These are phyloP conservation scores for Aspergillus conjunctus DNA, from an alignment of 495 filamentous ascomycete genomes.

Conservation along the genomic window DNA sequence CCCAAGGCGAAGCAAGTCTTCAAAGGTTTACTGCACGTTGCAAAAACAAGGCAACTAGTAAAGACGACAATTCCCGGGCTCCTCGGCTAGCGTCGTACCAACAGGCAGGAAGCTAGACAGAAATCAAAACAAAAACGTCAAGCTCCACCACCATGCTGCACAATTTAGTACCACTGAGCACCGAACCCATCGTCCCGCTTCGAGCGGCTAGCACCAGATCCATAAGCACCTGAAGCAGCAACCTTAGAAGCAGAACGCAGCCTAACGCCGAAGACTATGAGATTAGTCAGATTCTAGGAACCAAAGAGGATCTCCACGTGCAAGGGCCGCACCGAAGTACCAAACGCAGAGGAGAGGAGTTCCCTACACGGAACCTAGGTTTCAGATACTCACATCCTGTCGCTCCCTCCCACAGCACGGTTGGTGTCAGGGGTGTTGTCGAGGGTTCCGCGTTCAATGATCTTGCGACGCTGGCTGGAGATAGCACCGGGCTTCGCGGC, in stretches of 20 bases:
- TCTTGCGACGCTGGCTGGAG: conserved; percentile 80
- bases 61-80: conserved; percentile 38
- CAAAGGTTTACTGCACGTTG: conserved; percentile 42
- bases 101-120: conserved; percentile 36
- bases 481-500: conserved; percentile 71
- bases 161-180: conserved; percentile 64
- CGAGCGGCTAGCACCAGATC: conserved; percentile 70
- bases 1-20: conserved; percentile 43
- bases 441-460: conserved; percentile 70
- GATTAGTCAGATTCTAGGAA: conserved; percentile 79
- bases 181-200: conserved; percentile 70
- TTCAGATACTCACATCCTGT: conserved; percentile 97
- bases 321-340: conserved; percentile 77
- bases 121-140: conserved; percentile 26
- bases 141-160: conserved; percentile 40
- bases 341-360: conserved; percentile 76
- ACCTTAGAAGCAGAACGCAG: conserved; percentile 91
- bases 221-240: conserved; percentile 66
- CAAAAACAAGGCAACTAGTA: conserved; percentile 32
- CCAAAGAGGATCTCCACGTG: conserved; percentile 66
- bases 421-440: conserved; percentile 84
- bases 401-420: conserved; percentile 87
- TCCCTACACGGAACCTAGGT: conserved; percentile 93
- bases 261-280: conserved; percentile 89
- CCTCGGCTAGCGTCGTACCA: conserved; percentile 35